Evolutionary conservation across 257 asterid species (phyloP).

Genomic region (Przewalskia tangutica): DNA sequence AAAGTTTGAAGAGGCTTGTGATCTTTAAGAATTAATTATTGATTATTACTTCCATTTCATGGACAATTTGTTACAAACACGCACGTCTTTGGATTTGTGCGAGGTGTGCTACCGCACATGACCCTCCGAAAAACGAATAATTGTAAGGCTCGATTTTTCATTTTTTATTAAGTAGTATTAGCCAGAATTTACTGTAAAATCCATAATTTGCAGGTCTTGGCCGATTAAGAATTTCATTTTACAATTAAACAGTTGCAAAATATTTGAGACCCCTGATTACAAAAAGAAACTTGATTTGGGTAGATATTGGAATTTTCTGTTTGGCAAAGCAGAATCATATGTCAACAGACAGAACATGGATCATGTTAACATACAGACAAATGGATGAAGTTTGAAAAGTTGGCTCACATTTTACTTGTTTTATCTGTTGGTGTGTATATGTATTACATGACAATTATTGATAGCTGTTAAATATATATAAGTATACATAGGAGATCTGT

Average conservation of each 20-base stretch:
- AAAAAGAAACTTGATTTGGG: neutral
- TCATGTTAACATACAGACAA: constrained; percentile 1
- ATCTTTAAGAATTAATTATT: neutral
- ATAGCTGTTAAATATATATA: no score
- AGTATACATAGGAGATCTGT: neutral
- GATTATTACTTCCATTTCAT: neutral
- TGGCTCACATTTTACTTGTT: constrained; percentile 1
- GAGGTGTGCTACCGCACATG: no score
- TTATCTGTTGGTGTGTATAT: neutral
- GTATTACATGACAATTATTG: neutral
- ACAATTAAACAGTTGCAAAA: no score
- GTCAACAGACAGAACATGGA: neutral
- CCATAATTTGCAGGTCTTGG: no score
- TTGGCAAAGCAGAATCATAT: neutral
- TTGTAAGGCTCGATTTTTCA: no score
- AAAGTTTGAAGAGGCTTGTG: neutral
- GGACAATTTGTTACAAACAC: neutral
- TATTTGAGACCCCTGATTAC: no score
- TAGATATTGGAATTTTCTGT: neutral
- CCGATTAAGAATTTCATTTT: no score
- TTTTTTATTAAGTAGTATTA: no score
- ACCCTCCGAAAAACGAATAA: no score
- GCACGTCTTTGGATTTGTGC: no score
- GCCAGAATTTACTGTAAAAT: no score
- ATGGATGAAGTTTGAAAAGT: neutral